These are phyloP conservation scores for Eutypella sp. DNA, from an alignment of 2,329 filamentous ascomycete genomes.

Conservation along the genomic window DNA sequence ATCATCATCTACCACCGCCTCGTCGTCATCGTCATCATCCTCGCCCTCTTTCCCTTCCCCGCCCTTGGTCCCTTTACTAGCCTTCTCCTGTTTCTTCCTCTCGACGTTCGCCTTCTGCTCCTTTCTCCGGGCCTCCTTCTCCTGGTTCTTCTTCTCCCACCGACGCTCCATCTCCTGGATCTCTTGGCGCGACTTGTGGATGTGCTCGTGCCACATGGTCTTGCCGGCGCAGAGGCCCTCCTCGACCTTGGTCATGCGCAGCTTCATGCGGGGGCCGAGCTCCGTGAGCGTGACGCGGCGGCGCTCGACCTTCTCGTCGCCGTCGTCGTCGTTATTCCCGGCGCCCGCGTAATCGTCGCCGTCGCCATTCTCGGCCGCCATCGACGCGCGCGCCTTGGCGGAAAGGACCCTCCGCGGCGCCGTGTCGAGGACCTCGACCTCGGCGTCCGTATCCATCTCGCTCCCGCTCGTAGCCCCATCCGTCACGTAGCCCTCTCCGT, in stretches of 20 bases:
- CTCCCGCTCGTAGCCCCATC: slow-evolving; percentile 74
- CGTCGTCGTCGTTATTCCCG: slow-evolving; percentile 37
- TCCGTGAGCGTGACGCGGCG: slow-evolving; percentile 89
- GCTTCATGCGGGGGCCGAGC: slow-evolving; percentile 80
- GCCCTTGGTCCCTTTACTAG: slow-evolving; percentile 36
- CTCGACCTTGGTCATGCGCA: slow-evolving; percentile 92
- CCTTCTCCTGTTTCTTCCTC: slow-evolving; percentile 64
- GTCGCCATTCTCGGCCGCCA: slow-evolving; percentile 38
- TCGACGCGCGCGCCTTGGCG: slow-evolving; percentile 43
- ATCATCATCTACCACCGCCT: slow-evolving; percentile 32
- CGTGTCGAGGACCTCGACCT: slow-evolving; percentile 77
- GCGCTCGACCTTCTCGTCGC: slow-evolving; percentile 63
- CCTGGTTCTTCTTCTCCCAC: slow-evolving; percentile 72
- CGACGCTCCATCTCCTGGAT: slow-evolving; percentile 71
- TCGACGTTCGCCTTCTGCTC: slow-evolving; percentile 89
- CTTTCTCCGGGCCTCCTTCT: slow-evolving; percentile 77
- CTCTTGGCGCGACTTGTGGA: slow-evolving; percentile 78
- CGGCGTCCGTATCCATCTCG: slow-evolving; percentile 88
- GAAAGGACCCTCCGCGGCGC: slow-evolving; percentile 57
- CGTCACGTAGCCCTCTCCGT: slow-evolving; percentile 77
- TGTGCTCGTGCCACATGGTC: slow-evolving; percentile 96
- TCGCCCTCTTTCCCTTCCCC: slow-evolving; percentile 29
- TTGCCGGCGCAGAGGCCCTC: slow-evolving; percentile 87
- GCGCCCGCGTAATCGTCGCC: slow-evolving; percentile 33
- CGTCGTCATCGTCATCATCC: slow-evolving; percentile 30